Evolutionary conservation across 73 alveolate species (phyloP).

Genomic region (Symbiodinium natans): DNA sequence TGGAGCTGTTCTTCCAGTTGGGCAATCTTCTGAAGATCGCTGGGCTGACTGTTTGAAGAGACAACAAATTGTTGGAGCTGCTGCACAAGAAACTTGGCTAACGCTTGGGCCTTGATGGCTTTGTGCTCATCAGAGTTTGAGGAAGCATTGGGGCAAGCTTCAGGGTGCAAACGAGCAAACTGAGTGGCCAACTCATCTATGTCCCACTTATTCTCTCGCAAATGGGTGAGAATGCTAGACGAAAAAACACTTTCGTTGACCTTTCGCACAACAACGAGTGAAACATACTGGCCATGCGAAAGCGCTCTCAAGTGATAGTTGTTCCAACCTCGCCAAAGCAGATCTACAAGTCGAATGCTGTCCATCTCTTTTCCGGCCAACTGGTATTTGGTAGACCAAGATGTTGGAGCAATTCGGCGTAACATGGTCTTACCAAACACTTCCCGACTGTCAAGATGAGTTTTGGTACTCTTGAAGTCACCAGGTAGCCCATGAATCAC

Average conservation of each 20-base stretch:
- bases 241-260: not conserved
- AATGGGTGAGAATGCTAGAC: no score
- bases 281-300: not conserved
- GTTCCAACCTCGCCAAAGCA: not conserved
- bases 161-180: no score
- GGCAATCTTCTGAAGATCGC: not conserved
- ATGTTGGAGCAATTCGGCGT: not conserved
- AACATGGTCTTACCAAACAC: not conserved
- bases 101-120: no score
- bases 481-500: no score
- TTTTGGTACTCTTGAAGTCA: no score
- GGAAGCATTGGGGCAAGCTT: no score
- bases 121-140: no score
- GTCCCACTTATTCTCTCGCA: no score
- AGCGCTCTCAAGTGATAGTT: not conserved
- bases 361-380: not conserved
- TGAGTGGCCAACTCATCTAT: no score
- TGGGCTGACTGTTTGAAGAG: not conserved
- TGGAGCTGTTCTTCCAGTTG: no score
- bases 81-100: not conserved
- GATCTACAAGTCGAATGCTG: not conserved
- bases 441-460: not conserved
- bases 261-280: not conserved
- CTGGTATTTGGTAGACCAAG: not conserved
- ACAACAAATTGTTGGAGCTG: no score